A percentile compares a stretch with the other conserved stretches of the same genome.
These are phyloP conservation scores for Cryptosporidium andersoni DNA, from an alignment of 169 alveolate genomes.

Conservation along the genomic window DNA sequence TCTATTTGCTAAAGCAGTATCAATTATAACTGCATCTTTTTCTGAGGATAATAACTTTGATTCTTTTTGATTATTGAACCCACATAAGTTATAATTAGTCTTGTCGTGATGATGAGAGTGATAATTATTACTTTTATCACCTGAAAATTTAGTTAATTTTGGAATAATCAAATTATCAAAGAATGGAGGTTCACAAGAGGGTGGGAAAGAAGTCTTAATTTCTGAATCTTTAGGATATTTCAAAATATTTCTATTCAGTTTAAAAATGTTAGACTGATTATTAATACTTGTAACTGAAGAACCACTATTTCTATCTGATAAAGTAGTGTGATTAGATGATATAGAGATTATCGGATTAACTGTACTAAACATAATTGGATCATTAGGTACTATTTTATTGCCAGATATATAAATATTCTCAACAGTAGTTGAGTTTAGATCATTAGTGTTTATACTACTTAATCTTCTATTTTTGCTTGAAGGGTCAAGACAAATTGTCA, in stretches of 20 bases:
- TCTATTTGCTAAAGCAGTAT: neutral
- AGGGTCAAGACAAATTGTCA: neutral
- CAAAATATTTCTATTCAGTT: constrained; percentile 6
- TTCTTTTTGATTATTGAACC: neutral
- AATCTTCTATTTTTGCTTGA: neutral
- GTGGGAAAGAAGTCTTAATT: neutral
- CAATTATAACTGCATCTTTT: neutral
- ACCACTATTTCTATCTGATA: neutral
- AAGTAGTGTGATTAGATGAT: neutral
- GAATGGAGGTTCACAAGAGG: constrained; percentile 44
- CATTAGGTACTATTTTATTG: neutral
- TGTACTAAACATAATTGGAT: neutral
- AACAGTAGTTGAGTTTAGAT: neutral
- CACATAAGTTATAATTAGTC: neutral
- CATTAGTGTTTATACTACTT: constrained; percentile 10
- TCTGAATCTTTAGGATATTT: constrained; percentile 13
- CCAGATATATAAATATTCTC: neutral
- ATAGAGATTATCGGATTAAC: neutral
- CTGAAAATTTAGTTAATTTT: constrained; percentile 3
- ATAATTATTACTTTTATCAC: constrained; percentile 7
- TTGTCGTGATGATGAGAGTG: neutral
- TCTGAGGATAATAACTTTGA: neutral
- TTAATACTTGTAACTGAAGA: too few species aligned
- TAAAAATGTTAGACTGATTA: neutral
- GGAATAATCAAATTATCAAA: constrained; percentile 38